Evolutionary conservation across 768 basidiomycete genomes (phyloP).

Genomic region (Tylopilus balloui): DNA sequence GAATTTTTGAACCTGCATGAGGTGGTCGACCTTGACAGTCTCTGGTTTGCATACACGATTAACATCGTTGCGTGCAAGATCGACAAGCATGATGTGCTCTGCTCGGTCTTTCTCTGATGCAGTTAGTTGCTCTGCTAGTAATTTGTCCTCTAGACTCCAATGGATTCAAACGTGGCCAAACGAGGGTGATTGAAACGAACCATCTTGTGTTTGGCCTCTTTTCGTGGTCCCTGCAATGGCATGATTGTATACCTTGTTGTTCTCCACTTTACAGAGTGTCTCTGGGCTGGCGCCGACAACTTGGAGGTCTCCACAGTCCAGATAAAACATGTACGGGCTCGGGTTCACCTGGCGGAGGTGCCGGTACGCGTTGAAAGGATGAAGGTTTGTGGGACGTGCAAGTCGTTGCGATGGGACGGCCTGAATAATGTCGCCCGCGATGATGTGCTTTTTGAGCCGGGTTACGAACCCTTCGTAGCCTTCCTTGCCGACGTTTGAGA

Average conservation of each 20-base stretch:
- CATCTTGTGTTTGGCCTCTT: constrained; percentile 81
- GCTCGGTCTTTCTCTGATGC: constrained; percentile 93
- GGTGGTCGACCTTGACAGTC: constrained; percentile 92
- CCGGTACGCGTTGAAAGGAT: constrained; percentile 97
- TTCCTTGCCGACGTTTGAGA: constrained; percentile 88
- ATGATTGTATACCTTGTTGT: constrained; percentile 91
- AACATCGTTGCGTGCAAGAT: constrained; percentile 96
- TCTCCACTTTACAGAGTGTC: constrained; percentile 92
- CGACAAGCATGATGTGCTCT: constrained; percentile 99
- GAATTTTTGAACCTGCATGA: constrained; percentile 93
- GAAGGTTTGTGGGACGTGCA: constrained; percentile 76
- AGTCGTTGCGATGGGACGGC: constrained; percentile 95
- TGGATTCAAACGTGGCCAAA: constrained; percentile 5
- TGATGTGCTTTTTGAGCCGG: constrained; percentile 86
- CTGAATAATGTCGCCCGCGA: constrained; percentile 97
- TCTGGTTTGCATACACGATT: constrained; percentile 94
- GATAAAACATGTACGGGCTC: constrained; percentile 98
- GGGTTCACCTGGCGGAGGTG: constrained; percentile 93
- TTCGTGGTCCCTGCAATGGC: constrained; percentile 95
- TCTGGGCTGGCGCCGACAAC: constrained; percentile 98
- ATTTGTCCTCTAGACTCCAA: constrained; percentile 75
- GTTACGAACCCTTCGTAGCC: constrained; percentile 94
- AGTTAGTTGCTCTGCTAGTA: constrained; percentile 66
- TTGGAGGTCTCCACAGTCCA: constrained; percentile 90
- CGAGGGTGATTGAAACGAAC: constrained; percentile 40